Base-by-base conservation (phyloP, 2,329 filamentous ascomycete genomes). In the Colletotrichum sp. region DNA sequence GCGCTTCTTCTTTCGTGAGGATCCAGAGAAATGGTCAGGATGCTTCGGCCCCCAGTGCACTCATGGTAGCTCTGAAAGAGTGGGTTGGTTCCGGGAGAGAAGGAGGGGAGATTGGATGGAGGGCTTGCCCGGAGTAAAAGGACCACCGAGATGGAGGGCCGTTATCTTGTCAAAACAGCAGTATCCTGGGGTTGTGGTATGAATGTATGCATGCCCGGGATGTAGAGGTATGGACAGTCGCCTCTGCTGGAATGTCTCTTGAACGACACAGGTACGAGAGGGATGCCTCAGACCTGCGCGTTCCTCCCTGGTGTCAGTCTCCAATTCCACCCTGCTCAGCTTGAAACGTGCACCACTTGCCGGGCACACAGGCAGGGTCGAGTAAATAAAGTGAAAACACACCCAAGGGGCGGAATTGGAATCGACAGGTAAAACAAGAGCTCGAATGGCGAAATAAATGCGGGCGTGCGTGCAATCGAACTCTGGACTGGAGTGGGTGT, bases 261-360 rank as follows among this genome's bases (percentile, higher is more conserved):
- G 49, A 52, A 71, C 59, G 74, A 74, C 68, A 44, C 60, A 76
- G 74, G 69, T 72, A 75, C 72, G 69, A 75, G 69, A 76, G 74
- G 74, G 74, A 76, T 76, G 44, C 44, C n/a, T 52, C 44, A 69
- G 64, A 74, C 39, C 28, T 44, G 7, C 44, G 36, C 74, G 74
- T 76, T 76, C 74, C 74, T 76, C 74, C 74, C 74, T 76, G 59
- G 70, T 76, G 74, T 74, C 74, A 76, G 64, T 63, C 30, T 30
- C 39, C 34, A 44, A 44, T 39, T 39, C n/a, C 13, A 64, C 60
- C 32, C 34, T 36, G 30, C 34, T n/a, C 62, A 30, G 59, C 26
- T 30, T 62, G 59, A 62, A 62, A 62, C 59, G 26, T 30, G 18
- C 59, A 62, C 18, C 34, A 15, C 18, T 62, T 62, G 59, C 59